Conservation (phyloP, 2,329 filamentous ascomycete genomes). For the Fusarium sp. region DNA sequence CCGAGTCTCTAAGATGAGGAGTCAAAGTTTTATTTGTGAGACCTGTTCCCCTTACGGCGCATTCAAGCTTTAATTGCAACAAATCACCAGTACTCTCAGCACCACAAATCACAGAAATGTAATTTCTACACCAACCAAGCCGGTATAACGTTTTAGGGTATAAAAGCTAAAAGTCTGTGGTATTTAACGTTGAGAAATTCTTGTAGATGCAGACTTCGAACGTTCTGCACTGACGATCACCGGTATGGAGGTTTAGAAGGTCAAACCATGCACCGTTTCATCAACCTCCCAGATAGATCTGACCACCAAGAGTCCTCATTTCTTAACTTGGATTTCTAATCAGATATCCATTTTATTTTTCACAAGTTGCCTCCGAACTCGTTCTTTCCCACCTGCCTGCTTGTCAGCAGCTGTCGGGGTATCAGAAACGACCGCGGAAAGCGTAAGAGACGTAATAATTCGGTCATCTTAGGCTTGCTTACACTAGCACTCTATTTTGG, state of each 20-base stretch:
- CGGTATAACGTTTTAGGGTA: background rate
- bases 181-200: background rate
- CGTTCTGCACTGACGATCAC: background rate
- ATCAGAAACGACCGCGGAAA: background rate
- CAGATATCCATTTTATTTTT: background rate
- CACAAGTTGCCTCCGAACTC: background rate
- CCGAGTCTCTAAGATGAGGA: background rate
- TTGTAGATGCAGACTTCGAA: background rate
- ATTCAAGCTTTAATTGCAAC: background rate
- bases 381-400: background rate
- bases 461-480: background rate
- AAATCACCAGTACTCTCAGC: background rate
- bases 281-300: background rate
- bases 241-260: background rate
- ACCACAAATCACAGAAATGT: background rate
- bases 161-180: background rate
- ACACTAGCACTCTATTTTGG: background rate
- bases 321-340: background rate
- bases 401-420: background rate
- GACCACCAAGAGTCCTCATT: background rate
- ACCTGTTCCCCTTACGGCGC: accelerated
- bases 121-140: background rate
- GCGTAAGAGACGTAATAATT: background rate
- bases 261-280: background rate
- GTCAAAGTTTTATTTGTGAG: background rate